Conservation (phyloP, 1,284 basidiomycete genomes). For the Ustilago nuda region DNA sequence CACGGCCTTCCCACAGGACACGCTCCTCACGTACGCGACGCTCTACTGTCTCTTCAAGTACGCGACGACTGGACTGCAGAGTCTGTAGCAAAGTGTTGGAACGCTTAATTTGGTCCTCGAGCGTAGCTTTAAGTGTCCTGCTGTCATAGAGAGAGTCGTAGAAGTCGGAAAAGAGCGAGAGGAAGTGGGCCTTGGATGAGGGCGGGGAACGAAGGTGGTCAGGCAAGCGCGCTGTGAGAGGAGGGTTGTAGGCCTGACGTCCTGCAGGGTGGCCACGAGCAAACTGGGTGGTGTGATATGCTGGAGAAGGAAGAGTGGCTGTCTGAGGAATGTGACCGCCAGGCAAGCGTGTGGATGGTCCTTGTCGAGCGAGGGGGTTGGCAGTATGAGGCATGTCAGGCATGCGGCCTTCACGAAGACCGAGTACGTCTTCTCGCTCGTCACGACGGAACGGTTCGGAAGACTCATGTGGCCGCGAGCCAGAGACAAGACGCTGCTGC, state of each 20-base stretch:
- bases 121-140: slow-evolving; percentile 65
- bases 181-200: slow-evolving; percentile 60
- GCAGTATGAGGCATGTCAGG: slow-evolving; percentile 48
- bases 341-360: slow-evolving; percentile 29
- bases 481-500: slow-evolving; percentile 41
- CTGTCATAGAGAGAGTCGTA: slow-evolving; percentile 66
- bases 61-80: slow-evolving; percentile 61
- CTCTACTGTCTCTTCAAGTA: slow-evolving; percentile 65
- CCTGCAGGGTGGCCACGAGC: slow-evolving; percentile 33
- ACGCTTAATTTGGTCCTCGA: slow-evolving; percentile 66
- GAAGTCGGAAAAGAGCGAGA: slow-evolving; percentile 66
- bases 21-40: slow-evolving; percentile 60
- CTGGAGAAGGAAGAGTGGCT: slow-evolving; percentile 63
- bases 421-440: slow-evolving; percentile 36
- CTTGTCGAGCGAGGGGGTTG: slow-evolving; percentile 38
- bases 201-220: slow-evolving; percentile 61
- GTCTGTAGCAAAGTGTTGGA: slow-evolving; percentile 67
- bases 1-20: slow-evolving; percentile 55
- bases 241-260: slow-evolving; percentile 32
- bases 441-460: slow-evolving; percentile 28
- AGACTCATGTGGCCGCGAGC: slow-evolving; percentile 16
- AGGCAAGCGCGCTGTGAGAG: slow-evolving; percentile 41
- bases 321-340: slow-evolving; percentile 58
- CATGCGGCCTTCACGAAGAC: slow-evolving; percentile 39
- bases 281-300: slow-evolving; percentile 62